Evolutionary conservation across 768 basidiomycete species (phyloP), one percentile per base, ranked within the genome.

Genomic region (Serendipita indica): DNA sequence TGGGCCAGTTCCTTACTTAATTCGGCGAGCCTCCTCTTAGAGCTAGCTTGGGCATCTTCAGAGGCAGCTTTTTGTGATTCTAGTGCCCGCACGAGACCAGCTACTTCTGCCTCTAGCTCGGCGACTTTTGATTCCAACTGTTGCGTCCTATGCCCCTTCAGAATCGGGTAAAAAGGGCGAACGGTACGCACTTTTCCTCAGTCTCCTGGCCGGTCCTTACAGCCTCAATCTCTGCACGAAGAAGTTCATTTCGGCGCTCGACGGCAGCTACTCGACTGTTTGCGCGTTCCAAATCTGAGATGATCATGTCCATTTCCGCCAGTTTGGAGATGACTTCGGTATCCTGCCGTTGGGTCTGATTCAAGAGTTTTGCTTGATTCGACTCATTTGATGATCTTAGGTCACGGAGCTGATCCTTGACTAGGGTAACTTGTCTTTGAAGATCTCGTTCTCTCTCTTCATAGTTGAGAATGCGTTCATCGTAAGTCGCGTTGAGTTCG

Each of bases 391-490:
- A 93, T 41, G 81, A 78, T 56, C 92, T 86, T 35, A 98, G 76
- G 63, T 94, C 93, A 22, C 86, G 82, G 5, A 99, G 76, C 69
- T 99, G 96, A 30, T 81, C 82, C 67, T 88, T 90, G 39, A 84
- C 80, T 10, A 94, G 75, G n/a, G 84, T 74, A 10, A 97, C 78
- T 68, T 97, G 96, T n/a, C 88, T 82, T 60, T 89, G 86, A 39
- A 97, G 73, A 65, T 94, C 93, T 68, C 89, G 86, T 71, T 99
- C 96, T 45, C 94, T 79, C 66, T 94, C 94, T 69, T 93, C 92
- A 64, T 94, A 97, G 69, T 98, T 99, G 56, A 89, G 77, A 68
- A 99, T 76, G 64, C 84, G 84, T 72, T 99, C 96, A 65, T 99
- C 96, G 63, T 96, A 97, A 3, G 89, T 92, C 14, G 94, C 96